phyloP scores from a whole-genome alignment of 768 basidiomycete genomes.

The Amanita pallidorosea region DNA sequence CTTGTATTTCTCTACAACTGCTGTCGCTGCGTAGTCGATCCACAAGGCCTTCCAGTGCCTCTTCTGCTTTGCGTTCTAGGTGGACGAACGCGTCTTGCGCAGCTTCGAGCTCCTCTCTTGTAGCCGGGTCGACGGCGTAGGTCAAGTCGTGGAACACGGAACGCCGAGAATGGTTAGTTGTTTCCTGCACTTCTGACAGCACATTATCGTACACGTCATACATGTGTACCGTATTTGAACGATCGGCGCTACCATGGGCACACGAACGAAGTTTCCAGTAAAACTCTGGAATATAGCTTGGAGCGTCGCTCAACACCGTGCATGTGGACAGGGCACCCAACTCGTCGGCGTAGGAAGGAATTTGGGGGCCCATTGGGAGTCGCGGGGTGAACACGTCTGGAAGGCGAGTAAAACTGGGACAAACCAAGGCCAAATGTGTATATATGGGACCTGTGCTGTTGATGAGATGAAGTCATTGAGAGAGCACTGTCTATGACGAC shows the following conservation, averaged over 20 bases:
- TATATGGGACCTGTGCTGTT: no score
- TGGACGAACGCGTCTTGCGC: slow-evolving; percentile 31
- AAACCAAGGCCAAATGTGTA: no score
- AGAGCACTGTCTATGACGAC: no score
- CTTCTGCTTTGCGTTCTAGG: slow-evolving; percentile 33
- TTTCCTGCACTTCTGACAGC: slow-evolving; percentile 32
- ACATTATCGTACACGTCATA: slow-evolving; percentile 44
- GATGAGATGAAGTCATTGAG: no score
- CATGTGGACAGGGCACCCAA: no score
- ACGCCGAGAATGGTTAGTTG: not conserved
- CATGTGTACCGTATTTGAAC: slow-evolving; percentile 22
- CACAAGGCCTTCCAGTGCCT: slow-evolving; percentile 1
- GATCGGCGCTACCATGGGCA: not conserved
- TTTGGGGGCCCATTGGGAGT: no score
- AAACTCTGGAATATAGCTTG: not conserved
- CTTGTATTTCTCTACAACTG: slow-evolving; percentile 18
- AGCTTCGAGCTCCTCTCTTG: slow-evolving; percentile 17
- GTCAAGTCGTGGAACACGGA: slow-evolving; percentile 17
- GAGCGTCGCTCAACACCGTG: not conserved
- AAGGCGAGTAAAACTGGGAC: no score
- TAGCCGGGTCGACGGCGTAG: slow-evolving; percentile 15
- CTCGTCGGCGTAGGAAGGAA: no score
- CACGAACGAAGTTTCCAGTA: not conserved
- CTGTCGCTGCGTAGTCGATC: not conserved
- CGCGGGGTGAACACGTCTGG: no score